phyloP scores from a whole-genome alignment of 2,329 filamentous ascomycete genomes.

The Scedosporium boydii region DNA sequence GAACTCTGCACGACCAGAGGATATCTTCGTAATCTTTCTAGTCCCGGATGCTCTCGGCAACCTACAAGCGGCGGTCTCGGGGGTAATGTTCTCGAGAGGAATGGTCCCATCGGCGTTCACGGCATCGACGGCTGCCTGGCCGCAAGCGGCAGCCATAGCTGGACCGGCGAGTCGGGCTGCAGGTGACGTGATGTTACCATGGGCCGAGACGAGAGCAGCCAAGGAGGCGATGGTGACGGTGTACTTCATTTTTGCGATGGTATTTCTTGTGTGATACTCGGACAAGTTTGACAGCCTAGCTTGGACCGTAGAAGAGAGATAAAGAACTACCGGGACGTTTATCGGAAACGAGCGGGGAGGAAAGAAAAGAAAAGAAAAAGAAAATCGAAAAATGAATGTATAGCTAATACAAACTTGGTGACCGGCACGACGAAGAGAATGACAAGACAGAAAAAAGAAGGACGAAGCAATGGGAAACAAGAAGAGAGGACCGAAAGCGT shows the following conservation, averaged over 20 bases:
- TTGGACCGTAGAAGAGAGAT: not conserved
- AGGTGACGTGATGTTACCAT: slow-evolving; percentile 34
- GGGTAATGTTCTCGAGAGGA: slow-evolving; percentile 21
- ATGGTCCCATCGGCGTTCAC: slow-evolving; percentile 24
- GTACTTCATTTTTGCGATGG: not conserved
- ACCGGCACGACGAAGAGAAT: slow-evolving; percentile 1
- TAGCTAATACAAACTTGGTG: slow-evolving; percentile 1
- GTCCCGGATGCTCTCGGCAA: not conserved
- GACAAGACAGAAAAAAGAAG: not conserved
- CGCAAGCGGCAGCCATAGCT: slow-evolving; percentile 34
- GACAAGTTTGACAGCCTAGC: not conserved
- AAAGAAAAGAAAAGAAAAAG: not conserved
- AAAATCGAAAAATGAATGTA: not conserved
- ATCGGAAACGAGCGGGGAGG: not conserved
- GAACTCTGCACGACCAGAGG: not conserved
- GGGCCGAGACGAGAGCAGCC: slow-evolving; percentile 22
- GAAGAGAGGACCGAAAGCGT: not conserved
- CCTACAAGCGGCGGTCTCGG: slow-evolving; percentile 17
- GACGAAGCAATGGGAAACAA: not conserved
- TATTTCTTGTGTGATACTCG: not conserved
- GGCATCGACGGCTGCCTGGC: slow-evolving; percentile 24
- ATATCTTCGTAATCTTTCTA: not conserved
- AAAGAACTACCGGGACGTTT: not conserved
- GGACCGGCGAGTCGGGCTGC: slow-evolving; percentile 29
- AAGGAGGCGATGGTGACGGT: slow-evolving; percentile 2